phyloP scores from a whole-genome alignment of 2,329 filamentous ascomycete species.

The Cladophialophora yegresii region DNA sequence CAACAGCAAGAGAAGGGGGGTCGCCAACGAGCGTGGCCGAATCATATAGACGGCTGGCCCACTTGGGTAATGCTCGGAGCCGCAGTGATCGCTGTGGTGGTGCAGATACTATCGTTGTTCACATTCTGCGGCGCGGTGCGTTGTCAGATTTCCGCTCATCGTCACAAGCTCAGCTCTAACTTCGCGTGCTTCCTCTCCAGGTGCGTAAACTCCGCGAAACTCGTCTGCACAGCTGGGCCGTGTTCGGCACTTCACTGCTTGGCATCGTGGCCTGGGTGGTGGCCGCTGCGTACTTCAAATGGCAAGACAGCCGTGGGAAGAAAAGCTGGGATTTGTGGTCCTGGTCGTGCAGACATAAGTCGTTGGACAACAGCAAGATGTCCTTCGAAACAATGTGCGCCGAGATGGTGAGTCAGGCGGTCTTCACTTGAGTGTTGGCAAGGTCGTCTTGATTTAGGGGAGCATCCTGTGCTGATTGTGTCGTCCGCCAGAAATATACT shows the following conservation, averaged over 20 bases:
- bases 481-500: constrained; percentile 10
- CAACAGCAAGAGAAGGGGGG: constrained; percentile 5
- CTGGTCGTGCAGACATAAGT: constrained; percentile 17
- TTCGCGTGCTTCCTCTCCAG: background rate
- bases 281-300: constrained; percentile 20
- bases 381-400: constrained; percentile 19
- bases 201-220: constrained; percentile 13
- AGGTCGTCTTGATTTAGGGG: background rate
- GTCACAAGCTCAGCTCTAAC: background rate
- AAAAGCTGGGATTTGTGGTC: constrained; percentile 22
- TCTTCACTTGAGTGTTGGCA: background rate
- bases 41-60: constrained; percentile 18
- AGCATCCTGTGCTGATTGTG: background rate
- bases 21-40: constrained; percentile 16
- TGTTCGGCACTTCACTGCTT: constrained; percentile 20
- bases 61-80: constrained; percentile 24
- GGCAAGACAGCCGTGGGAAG: constrained; percentile 15
- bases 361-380: constrained; percentile 20
- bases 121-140: constrained; percentile 19
- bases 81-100: constrained; percentile 12
- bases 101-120: constrained; percentile 15
- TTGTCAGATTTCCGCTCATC: background rate
- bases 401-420: constrained; percentile 28
- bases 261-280: constrained; percentile 17
- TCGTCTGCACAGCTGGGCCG: constrained; percentile 13